phyloP scores from a whole-genome alignment of 1,284 basidiomycete genomes.

The Puccinia hordei region DNA sequence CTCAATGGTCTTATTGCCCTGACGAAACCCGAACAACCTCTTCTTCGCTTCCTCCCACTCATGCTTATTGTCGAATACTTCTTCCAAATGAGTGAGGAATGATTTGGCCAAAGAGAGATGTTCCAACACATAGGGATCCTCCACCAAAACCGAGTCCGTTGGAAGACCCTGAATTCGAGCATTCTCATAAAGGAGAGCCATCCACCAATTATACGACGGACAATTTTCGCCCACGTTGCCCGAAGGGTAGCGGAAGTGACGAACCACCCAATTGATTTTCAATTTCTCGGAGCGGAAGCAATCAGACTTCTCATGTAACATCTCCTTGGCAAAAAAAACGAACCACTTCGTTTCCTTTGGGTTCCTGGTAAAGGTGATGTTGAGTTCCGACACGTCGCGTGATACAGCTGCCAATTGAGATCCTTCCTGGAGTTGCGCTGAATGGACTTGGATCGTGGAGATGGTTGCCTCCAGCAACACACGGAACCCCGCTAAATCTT shows the following conservation, averaged over 20 bases:
- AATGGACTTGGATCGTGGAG: not conserved
- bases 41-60: conserved; percentile 20
- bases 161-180: not conserved
- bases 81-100: not conserved
- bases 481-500: no score
- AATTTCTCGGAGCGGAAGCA: not conserved
- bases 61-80: conserved; percentile 6
- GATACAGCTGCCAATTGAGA: no score
- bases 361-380: not conserved
- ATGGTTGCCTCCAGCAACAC: no score
- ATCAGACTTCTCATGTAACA: not conserved
- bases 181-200: conserved; percentile 10
- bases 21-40: not conserved
- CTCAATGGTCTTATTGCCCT: not conserved
- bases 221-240: not conserved
- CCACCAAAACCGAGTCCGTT: not conserved
- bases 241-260: not conserved
- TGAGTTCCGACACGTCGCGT: not conserved
- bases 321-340: not conserved
- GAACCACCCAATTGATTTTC: conserved; percentile 22
- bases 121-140: not conserved
- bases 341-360: not conserved
- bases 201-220: conserved; percentile 19
- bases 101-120: not conserved
- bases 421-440: no score